These are phyloP conservation scores for Lactifluus pinguis DNA, from an alignment of 768 basidiomycete species.

Conservation along the genomic window DNA sequence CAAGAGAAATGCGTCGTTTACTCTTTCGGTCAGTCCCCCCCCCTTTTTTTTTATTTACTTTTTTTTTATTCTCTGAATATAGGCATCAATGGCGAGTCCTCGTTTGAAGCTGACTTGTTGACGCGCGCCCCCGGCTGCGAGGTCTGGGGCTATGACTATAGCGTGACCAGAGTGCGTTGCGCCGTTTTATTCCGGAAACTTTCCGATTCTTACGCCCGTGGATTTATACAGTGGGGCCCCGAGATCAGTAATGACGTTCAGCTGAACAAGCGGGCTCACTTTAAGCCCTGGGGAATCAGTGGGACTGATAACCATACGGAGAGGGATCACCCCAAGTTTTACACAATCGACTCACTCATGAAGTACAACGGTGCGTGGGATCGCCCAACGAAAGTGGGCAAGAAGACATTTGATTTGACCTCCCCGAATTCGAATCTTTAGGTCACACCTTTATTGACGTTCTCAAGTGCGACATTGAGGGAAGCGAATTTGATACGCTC, in stretches of 20 bases:
- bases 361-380: slow-evolving; percentile 42
- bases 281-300: slow-evolving; percentile 29
- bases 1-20: slow-evolving; percentile 27
- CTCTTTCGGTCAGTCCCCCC: slow-evolving; percentile 32
- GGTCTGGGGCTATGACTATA: slow-evolving; percentile 35
- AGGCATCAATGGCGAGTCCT: slow-evolving; percentile 42
- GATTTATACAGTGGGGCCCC: slow-evolving; percentile 30
- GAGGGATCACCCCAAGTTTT: slow-evolving; percentile 42
- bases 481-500: slow-evolving; percentile 56
- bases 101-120: slow-evolving; percentile 40
- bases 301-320: slow-evolving; percentile 37
- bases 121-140: slow-evolving; percentile 32
- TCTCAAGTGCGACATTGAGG: slow-evolving; percentile 63
- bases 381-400: too few species aligned
- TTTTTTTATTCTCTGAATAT: neutral
- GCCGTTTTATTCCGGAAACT: too few species aligned
- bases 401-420: too few species aligned
- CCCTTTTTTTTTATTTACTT: neutral
- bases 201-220: neutral
- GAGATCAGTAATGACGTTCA: slow-evolving; percentile 29
- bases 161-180: slow-evolving; percentile 26
- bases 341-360: slow-evolving; percentile 58
- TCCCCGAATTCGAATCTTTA: too few species aligned
- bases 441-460: slow-evolving; percentile 64
- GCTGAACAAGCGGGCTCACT: slow-evolving; percentile 33